Conservation (phyloP, 208 protist species). For the Trypanosomatidae sp. region DNA sequence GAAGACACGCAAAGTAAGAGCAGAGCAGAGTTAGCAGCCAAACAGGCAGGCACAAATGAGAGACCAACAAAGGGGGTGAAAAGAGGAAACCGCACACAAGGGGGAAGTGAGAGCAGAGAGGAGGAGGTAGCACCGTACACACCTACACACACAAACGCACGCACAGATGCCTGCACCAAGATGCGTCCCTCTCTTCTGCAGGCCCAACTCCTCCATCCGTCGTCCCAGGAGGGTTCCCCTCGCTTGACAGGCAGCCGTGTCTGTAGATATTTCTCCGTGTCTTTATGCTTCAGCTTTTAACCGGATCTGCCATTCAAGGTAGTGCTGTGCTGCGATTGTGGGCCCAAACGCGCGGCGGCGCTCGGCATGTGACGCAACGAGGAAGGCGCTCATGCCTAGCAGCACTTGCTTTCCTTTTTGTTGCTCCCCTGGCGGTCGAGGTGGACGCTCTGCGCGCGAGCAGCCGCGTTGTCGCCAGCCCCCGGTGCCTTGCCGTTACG, state of each 20-base stretch:
- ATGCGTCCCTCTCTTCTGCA: not conserved
- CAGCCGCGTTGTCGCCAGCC: slow-evolving; percentile 36
- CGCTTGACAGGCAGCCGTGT: not conserved
- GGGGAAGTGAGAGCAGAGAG: not conserved
- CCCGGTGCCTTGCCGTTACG: slow-evolving; percentile 55
- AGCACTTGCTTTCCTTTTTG: slow-evolving; percentile 30
- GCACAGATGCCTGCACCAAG: not conserved
- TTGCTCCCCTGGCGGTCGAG: slow-evolving; percentile 24
- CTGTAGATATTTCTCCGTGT: not conserved
- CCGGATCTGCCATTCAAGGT: not conserved
- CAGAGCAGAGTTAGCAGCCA: not conserved
- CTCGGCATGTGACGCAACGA: not conserved
- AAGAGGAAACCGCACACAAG: not conserved
- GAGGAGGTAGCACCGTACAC: not conserved
- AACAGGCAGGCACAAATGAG: not conserved
- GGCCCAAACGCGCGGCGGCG: not conserved
- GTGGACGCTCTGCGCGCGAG: slow-evolving; percentile 62
- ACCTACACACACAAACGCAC: not conserved
- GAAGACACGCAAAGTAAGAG: not conserved
- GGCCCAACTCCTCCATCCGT: not conserved
- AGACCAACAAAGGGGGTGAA: not conserved
- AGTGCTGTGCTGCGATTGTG: not conserved
- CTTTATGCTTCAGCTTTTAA: not conserved
- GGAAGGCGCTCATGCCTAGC: slow-evolving; percentile 8
- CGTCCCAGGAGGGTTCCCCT: not conserved